Conservation (phyloP, 495 filamentous ascomycete genomes). For the Xylaria scruposa region DNA sequence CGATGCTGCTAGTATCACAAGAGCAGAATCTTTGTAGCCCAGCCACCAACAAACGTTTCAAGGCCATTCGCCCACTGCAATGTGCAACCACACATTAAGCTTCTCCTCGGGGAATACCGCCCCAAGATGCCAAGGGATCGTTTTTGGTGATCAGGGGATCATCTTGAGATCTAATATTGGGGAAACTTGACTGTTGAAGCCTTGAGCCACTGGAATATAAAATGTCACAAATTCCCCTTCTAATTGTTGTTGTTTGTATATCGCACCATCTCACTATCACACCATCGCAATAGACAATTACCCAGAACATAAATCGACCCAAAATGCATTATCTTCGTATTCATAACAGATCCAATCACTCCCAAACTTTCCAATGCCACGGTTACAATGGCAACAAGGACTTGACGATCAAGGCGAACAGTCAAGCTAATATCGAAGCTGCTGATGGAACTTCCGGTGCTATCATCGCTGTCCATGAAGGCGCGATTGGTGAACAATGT, state of each 20-base stretch:
- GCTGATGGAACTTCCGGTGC: slow-evolving; percentile 45
- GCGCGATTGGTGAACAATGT: slow-evolving; percentile 49
- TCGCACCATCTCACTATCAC: neutral
- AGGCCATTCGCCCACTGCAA: neutral
- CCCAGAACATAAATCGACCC: slow-evolving; percentile 8
- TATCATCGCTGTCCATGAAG: slow-evolving; percentile 50
- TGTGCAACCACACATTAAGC: too few relatives aligned
- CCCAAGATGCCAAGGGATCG: neutral
- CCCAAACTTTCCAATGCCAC: slow-evolving; percentile 48
- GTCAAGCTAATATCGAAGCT: slow-evolving; percentile 37
- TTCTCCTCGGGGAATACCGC: neutral
- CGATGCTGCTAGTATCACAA: neutral
- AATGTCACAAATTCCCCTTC: neutral
- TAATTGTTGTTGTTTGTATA: neutral
- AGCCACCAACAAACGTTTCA: neutral
- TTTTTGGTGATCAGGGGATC: neutral
- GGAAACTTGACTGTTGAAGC: neutral
- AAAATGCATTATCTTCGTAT: slow-evolving; percentile 41
- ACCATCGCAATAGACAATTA: slow-evolving; percentile 1
- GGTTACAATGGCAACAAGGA: slow-evolving; percentile 45
- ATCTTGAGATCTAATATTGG: neutral
- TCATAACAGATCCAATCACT: slow-evolving; percentile 45
- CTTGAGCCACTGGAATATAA: neutral
- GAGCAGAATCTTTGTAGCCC: neutral
- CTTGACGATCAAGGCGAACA: slow-evolving; percentile 39